phyloP scores from a whole-genome alignment of 768 basidiomycete genomes.

The Termitomyces eurrhizus region DNA sequence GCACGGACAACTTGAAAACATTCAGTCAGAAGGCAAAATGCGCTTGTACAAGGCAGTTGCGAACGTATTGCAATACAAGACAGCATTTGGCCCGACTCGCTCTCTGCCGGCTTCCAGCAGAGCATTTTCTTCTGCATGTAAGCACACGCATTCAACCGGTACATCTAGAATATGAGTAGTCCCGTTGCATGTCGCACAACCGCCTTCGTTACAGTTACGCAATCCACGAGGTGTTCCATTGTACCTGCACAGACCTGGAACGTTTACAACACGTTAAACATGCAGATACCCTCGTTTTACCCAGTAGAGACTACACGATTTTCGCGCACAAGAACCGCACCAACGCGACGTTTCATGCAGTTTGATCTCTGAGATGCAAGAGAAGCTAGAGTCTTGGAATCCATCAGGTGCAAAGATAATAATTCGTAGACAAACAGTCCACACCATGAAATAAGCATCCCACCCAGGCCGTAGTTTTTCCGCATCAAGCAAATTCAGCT shows the following conservation, averaged over 20 bases:
- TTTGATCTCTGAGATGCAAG: slow-evolving; percentile 88
- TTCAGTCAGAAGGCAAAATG: slow-evolving; percentile 1
- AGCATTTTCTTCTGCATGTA: slow-evolving; percentile 98
- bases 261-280: not conserved
- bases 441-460: slow-evolving; percentile 97
- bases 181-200: slow-evolving; percentile 79
- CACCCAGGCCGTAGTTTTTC: slow-evolving; percentile 84
- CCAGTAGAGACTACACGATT: slow-evolving; percentile 78
- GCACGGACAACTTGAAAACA: slow-evolving; percentile 80
- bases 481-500: slow-evolving; percentile 62
- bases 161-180: slow-evolving; percentile 38
- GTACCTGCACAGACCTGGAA: slow-evolving; percentile 52
- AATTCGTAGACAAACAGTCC: slow-evolving; percentile 12
- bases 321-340: slow-evolving; percentile 87
- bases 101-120: slow-evolving; percentile 92
- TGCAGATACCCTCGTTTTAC: slow-evolving; percentile 31
- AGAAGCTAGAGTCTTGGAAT: slow-evolving; percentile 78
- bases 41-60: slow-evolving; percentile 20
- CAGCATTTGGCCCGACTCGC: slow-evolving; percentile 73
- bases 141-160: slow-evolving; percentile 80
- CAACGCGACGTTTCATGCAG: slow-evolving; percentile 97
- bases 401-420: not conserved
- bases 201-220: slow-evolving; percentile 87
- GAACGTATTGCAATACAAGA: slow-evolving; percentile 98
- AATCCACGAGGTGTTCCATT: slow-evolving; percentile 95